A percentile compares a stretch with the other conserved stretches of the same genome.
These are phyloP conservation scores for Fusarium sp. DNA, from an alignment of 2,329 filamentous ascomycete genomes.

Conservation along the genomic window DNA sequence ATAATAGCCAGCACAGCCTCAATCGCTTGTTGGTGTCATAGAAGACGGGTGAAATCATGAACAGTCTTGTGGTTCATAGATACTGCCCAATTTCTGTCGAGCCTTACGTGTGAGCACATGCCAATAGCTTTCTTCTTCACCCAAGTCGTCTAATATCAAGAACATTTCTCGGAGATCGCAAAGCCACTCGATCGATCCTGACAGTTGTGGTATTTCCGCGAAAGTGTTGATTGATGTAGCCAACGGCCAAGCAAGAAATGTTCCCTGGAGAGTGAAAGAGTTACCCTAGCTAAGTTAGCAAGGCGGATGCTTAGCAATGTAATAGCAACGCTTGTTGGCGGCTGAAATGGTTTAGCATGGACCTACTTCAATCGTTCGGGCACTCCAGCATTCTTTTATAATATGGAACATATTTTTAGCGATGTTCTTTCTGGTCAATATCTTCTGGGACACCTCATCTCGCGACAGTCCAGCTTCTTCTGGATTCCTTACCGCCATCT, in stretches of 20 bases:
- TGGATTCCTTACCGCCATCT: fast-evolving
- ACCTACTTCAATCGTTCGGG: background rate
- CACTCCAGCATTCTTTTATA: too few species aligned
- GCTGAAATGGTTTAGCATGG: fast-evolving
- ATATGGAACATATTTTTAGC: background rate
- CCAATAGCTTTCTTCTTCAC: background rate
- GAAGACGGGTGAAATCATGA: too few species aligned
- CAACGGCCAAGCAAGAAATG: background rate
- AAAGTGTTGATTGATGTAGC: background rate
- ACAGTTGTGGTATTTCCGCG: background rate
- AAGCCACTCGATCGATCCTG: background rate
- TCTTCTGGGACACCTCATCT: too few species aligned
- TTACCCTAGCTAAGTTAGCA: background rate
- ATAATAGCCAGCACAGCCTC: too few species aligned
- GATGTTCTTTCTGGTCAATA: background rate
- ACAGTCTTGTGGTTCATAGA: too few species aligned
- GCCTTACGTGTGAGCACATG: background rate
- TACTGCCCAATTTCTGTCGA: background rate
- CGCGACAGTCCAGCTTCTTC: background rate
- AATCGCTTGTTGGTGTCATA: too few species aligned
- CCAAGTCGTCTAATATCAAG: background rate
- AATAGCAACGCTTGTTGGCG: background rate
- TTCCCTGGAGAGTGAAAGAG: background rate
- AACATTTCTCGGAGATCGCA: background rate
- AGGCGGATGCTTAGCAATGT: background rate